Evolutionary conservation across 176 grass and related monocot genomes (phyloP).

Genomic region (Eragrostis nindensis): DNA sequence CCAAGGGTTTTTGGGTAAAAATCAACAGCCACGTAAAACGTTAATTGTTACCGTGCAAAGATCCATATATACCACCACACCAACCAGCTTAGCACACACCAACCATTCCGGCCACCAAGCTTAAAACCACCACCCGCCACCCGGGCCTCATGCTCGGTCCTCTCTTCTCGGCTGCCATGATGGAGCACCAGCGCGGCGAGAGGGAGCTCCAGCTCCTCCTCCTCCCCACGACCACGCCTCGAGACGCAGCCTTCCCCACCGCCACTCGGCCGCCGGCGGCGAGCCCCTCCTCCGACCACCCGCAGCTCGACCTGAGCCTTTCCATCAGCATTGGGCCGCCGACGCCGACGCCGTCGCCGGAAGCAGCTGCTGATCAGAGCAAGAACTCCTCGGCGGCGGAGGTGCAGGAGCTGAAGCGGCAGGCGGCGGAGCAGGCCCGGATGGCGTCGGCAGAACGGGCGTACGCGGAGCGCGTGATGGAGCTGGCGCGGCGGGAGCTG

Average conservation of each 20-base stretch:
- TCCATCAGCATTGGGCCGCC: constrained; percentile 59
- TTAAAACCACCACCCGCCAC: background rate
- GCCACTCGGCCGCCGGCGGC: background rate
- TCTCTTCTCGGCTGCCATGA: constrained; percentile 56
- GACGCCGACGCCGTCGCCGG: background rate
- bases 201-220: constrained; percentile 63
- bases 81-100: background rate
- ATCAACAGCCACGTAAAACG: background rate
- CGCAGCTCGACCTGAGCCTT: constrained; percentile 69
- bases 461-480: constrained; percentile 76
- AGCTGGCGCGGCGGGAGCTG: constrained; percentile 74
- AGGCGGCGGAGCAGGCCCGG: constrained; percentile 71
- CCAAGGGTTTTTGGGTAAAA: constrained; percentile 35
- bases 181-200: constrained; percentile 56
- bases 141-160: constrained; percentile 27
- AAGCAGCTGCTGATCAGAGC: background rate
- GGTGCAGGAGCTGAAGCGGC: constrained; percentile 56
- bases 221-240: constrained; percentile 38
- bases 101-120: background rate
- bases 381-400: constrained; percentile 7
- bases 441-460: constrained; percentile 68
- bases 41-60: constrained; percentile 2
- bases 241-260: background rate
- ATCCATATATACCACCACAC: background rate
- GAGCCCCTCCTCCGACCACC: constrained; percentile 33